Evolutionary conservation across 441 rosid genomes (phyloP).

Genomic region (Isatis lusitanica): DNA sequence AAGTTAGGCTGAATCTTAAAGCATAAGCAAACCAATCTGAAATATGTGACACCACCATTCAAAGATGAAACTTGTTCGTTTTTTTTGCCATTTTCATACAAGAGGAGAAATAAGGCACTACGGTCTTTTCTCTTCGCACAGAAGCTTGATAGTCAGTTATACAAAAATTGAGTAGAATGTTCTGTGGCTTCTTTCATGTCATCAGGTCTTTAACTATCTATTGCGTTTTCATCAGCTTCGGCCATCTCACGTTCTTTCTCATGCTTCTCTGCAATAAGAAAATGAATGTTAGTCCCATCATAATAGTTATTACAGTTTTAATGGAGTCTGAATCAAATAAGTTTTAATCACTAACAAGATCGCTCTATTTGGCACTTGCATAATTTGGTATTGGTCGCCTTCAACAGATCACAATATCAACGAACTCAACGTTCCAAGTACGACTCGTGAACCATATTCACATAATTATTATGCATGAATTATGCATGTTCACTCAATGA

Average conservation of each 20-base stretch:
- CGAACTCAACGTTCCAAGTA: not conserved
- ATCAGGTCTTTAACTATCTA: slow-evolving; percentile 34
- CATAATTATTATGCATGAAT: not conserved
- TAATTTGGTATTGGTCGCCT: not conserved
- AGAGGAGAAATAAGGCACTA: not conserved
- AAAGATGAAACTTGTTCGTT: no score
- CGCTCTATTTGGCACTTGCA: not conserved
- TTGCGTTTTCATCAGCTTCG: slow-evolving; percentile 44
- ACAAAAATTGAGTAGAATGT: slow-evolving; percentile 1
- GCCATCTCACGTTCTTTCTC: slow-evolving; percentile 59
- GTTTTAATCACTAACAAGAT: not conserved
- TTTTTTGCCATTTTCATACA: not conserved
- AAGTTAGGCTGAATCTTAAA: not conserved
- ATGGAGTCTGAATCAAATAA: not conserved
- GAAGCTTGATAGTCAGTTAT: not conserved
- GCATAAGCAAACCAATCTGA: not conserved
- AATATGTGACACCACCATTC: not conserved
- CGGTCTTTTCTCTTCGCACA: slow-evolving; percentile 4
- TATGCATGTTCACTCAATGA: not conserved
- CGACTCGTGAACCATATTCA: not conserved
- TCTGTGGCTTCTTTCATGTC: not conserved
- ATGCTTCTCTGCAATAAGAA: slow-evolving; percentile 59
- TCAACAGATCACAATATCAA: not conserved
- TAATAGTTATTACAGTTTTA: not conserved
- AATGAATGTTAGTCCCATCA: slow-evolving; percentile 10